These are phyloP conservation scores for Coffea eugenioides DNA, from an alignment of 257 asterid species.

Conservation along the genomic window DNA sequence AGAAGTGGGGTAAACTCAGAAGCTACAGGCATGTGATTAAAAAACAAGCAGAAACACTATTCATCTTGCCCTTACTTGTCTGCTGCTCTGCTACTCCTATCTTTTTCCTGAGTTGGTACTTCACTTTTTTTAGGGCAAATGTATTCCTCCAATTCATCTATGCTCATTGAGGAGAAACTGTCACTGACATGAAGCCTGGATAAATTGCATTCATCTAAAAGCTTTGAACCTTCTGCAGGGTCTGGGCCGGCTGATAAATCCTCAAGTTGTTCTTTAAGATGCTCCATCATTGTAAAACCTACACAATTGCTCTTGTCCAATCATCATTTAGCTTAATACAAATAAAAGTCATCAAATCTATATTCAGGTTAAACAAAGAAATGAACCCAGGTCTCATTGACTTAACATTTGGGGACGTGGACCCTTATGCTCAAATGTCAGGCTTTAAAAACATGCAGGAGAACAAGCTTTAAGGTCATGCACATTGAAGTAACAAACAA, in stretches of 20 bases:
- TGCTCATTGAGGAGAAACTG: slow-evolving; percentile 1
- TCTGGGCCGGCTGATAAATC: slow-evolving; percentile 4
- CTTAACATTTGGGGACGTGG: background rate
- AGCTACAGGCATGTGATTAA: background rate
- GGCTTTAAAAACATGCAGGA: too few relatives aligned
- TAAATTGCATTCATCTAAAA: slow-evolving; percentile 11
- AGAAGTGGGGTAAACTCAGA: background rate
- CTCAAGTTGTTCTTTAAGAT: slow-evolving; percentile 10
- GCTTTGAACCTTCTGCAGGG: background rate
- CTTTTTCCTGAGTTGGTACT: background rate
- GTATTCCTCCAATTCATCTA: slow-evolving; percentile 16
- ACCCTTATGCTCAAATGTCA: background rate
- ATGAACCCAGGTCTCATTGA: background rate
- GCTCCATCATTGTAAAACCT: slow-evolving; percentile 22
- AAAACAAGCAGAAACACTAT: background rate
- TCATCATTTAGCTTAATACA: background rate
- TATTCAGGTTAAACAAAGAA: background rate
- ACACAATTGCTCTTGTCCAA: background rate
- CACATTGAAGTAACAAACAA: background rate
- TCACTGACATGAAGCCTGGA: background rate
- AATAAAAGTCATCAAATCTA: background rate
- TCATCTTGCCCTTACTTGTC: background rate
- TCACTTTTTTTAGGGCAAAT: slow-evolving; percentile 10
- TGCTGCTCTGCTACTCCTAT: background rate
- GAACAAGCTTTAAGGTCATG: background rate